Evolutionary conservation across 345 rosid genomes (phyloP), one percentile per base, ranked within the genome.

Genomic region (Heritiera littoralis): DNA sequence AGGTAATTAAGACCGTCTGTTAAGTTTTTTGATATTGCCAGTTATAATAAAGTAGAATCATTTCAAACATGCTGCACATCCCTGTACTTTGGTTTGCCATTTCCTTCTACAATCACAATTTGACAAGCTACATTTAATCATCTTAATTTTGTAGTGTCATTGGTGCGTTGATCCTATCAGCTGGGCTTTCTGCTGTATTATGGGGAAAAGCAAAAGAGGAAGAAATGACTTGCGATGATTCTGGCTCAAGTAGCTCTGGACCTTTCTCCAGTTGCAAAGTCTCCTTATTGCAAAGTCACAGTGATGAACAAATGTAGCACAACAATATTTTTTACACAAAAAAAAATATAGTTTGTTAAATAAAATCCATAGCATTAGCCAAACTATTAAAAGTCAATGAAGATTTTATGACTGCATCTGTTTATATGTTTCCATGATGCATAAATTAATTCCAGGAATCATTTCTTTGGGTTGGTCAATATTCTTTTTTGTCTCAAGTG

Each of bases 191-290:
- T 72, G 90, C 89, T 6, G 94, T 92, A 15, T 88, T 94, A 88
- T 92, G 98, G 98, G 97, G 98, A 10, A 94, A 92, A 83, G 84
- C 90, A 3, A 88, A 88, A 80, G 94, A 94, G 75, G 92, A 85
- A 20, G 56, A 81, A 43, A 81, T 45, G 43, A 90, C 82, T 18
- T 75, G 1, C 51, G 81, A 59, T 7, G 80, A 38, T 69, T 61
- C 71, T 64, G 79, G 72, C 49, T 80, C 52, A 74, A 66, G 55
- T 12, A 74, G 74, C 9, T 78, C 81, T 63, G 63, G 30, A 20
- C 3, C 1, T 11, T 72, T 69, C 7, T 77, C 78, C 8, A 48
- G 81, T 13, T 82, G 82, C 49, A 88, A 89, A 79, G 83, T 72
- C 48, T 90, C 97, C 76, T 84, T 91, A 4, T 83, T 91, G 84